Evolutionary conservation across 345 rosid genomes (phyloP).

Genomic region (Syzygium aqueum): DNA sequence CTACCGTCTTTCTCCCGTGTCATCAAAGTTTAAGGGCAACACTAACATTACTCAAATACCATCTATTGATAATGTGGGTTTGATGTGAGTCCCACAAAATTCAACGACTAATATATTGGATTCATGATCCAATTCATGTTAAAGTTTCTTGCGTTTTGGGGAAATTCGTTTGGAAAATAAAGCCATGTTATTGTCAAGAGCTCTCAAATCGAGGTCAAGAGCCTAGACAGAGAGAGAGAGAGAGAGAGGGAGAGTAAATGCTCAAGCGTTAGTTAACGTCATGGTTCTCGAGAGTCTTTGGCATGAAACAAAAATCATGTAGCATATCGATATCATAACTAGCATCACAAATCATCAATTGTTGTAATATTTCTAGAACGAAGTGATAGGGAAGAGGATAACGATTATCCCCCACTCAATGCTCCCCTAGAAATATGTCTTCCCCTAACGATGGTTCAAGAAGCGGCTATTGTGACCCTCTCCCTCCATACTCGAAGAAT

Average conservation of each 20-base stretch:
- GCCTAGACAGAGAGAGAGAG: not conserved
- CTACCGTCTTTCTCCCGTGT: not conserved
- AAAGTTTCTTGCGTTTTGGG: not conserved
- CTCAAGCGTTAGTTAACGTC: not conserved
- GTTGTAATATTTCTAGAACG: not conserved
- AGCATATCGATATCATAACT: not conserved
- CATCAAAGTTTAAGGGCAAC: not conserved
- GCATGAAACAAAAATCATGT: not conserved
- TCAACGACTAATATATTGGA: not conserved
- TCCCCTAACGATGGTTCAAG: no score
- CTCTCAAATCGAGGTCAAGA: not conserved
- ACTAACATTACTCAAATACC: not conserved
- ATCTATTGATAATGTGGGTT: not conserved
- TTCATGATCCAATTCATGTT: not conserved
- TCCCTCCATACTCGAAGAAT: no score
- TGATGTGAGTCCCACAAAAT: not conserved
- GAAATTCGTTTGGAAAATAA: not conserved
- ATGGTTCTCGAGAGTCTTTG: not conserved
- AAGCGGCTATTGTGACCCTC: no score
- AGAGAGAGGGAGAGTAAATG: no score
- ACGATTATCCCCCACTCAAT: no score
- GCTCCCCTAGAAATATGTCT: no score
- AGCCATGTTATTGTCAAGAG: no score
- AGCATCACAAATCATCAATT: not conserved
- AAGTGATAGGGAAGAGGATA: not conserved